A percentile compares a stretch with the other conserved stretches of the same genome.
phyloP scores from a whole-genome alignment of 441 rosid genomes.

The Corymbia citriodora region DNA sequence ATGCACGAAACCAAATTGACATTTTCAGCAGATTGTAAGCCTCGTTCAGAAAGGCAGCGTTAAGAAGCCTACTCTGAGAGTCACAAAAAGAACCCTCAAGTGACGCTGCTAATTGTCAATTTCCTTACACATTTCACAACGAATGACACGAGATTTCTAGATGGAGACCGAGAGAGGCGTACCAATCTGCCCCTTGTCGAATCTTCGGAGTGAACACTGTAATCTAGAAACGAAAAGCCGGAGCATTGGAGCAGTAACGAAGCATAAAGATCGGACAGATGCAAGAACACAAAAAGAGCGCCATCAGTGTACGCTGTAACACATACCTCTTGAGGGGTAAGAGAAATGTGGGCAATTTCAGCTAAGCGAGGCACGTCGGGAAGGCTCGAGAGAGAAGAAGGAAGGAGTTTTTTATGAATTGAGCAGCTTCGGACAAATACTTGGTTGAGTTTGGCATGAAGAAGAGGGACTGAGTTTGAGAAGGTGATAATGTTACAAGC shows the following conservation, averaged over 20 bases:
- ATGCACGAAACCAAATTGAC: background rate
- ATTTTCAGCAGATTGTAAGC: background rate
- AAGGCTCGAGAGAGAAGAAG: background rate
- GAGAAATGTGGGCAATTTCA: background rate
- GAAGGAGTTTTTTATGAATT: background rate
- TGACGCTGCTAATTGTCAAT: background rate
- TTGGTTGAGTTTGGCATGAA: background rate
- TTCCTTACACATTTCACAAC: background rate
- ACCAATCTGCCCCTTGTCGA: background rate
- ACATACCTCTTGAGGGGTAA: background rate
- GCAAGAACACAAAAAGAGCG: background rate
- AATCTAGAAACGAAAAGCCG: background rate
- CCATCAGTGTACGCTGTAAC: background rate
- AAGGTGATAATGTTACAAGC: background rate
- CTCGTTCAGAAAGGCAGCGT: background rate
- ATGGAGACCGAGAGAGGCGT: background rate
- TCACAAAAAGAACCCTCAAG: background rate
- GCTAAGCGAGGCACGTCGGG: background rate
- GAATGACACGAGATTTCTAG: background rate
- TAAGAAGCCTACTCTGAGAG: background rate
- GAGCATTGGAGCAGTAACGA: background rate
- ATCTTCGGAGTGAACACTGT: background rate
- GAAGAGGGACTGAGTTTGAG: background rate
- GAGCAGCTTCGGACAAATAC: background rate
- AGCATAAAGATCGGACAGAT: background rate